Base-by-base conservation (phyloP, 495 filamentous ascomycete species). In the Tuber indicum region DNA sequence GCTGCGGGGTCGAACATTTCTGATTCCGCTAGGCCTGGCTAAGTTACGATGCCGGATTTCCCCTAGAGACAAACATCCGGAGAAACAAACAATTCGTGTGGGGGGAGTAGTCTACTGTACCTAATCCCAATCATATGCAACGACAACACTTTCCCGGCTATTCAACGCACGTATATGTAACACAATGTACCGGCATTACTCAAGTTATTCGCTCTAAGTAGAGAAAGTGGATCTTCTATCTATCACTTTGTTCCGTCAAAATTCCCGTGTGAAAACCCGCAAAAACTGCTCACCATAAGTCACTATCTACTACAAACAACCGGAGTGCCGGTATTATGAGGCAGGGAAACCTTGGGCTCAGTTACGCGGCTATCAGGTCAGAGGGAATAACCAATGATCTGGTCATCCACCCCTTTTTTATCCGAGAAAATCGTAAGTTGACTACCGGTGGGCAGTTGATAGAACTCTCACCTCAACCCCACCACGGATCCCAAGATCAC, bases 201-300 rank as follows among this genome's bases (percentile, higher is more conserved):
- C 58, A 32, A 66, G 58, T 66, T 66, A 66, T 66, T 66, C 32
- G 14, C 58, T 66, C 26, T 66, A 36, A 36, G 32, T 21, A 62
- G 26, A 32, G 52, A 62, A 32, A 32, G 52, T 66, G 16, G 2
- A 32, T 17, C 19, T n/a, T 47, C 45, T 19, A 32, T 32, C 26
- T 36, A 66, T 17, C 58, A 36, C 26, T 36, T 36, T 66, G 26
- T 26, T 66, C 58, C 58, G 26, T 66, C 58, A 17, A 66, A 66
- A 36, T 36, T n/a, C 12, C 58, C 58, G 26, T 66, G 58, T 66
- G 14, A 66, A 66, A 32, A 36, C 17, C 58, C 26, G 58, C 58
- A 66, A 66, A 66, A 66, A 66, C 58, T 66, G 58, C 58, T 66
- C 58, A 66, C 12, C 58, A 36, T 66, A 66, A 32, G 26, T 66